These are phyloP conservation scores for Sphagnum contortum DNA, from an alignment of 225 moss, liverwort and hornwort genomes.

Conservation along the genomic window DNA sequence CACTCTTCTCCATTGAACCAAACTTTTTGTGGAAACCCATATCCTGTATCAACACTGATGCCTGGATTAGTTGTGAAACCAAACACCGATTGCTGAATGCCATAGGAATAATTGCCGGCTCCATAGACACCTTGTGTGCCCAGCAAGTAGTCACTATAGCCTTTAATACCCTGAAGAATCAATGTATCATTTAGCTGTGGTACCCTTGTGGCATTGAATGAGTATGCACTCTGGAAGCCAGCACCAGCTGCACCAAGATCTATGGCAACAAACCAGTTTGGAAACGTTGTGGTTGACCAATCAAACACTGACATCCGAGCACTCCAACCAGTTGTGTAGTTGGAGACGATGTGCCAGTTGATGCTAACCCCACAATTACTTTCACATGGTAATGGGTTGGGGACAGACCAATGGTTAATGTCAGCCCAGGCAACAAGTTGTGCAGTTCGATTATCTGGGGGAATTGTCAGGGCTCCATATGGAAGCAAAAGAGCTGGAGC, in stretches of 20 bases:
- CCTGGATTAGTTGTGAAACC: constrained; percentile 37
- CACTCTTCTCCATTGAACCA: constrained; percentile 54
- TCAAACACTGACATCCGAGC: constrained; percentile 32
- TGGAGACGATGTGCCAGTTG: constrained; percentile 46
- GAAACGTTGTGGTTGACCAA: constrained; percentile 12
- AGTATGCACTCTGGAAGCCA: constrained; percentile 26
- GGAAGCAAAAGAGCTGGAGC: constrained; percentile 19
- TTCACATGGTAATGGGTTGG: constrained; percentile 20
- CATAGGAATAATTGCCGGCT: constrained; percentile 14
- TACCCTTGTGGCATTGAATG: constrained; percentile 30
- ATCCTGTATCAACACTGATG: constrained; percentile 20
- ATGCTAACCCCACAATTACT: constrained; percentile 39
- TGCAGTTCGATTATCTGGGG: constrained; percentile 32
- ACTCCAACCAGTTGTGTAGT: constrained; percentile 43
- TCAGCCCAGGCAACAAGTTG: constrained; percentile 13
- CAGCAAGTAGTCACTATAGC: constrained; percentile 17
- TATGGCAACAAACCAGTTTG: constrained; percentile 28
- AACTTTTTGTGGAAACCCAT: constrained; percentile 22
- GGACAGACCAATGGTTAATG: constrained; percentile 14
- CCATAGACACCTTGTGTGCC: constrained; percentile 12
- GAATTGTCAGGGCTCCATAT: constrained; percentile 22
- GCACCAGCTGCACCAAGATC: constrained; percentile 20
- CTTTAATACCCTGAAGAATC: constrained; percentile 24
- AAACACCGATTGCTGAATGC: constrained; percentile 34
- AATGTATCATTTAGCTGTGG: constrained; percentile 21